Evolutionary conservation across 352 stramenopile genomes (phyloP), one percentile per base, ranked within the genome.

Genomic region (Globisporangium splendens): DNA sequence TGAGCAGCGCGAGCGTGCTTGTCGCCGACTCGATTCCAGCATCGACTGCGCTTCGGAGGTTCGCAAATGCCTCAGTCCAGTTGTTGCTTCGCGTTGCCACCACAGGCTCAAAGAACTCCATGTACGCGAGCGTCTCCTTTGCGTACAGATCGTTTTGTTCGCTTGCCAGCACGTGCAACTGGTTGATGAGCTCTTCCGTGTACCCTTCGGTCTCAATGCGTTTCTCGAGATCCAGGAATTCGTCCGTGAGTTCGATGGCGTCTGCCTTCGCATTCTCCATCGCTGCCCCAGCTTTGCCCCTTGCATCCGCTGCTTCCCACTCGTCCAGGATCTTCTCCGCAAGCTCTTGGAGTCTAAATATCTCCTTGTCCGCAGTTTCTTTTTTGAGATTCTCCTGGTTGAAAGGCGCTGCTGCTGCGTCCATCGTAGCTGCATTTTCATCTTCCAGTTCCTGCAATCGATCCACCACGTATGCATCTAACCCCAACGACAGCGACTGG

Each of bases 71-170:
- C 21, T 71, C 52, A 17, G 69, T 52, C 59, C 84, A 87, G 20
- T 76, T 65, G 15, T 70, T 17, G 11, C 50, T 49, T 51, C 57
- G 18, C 54, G 22, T 61, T 41, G 24, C 56, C 31, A 13, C 41
- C 14, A 58, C 59, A 0, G 76, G 70, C 28, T 88, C 77, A 56
- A 91, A 89, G 3, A 91, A 72, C 47, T 73, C 67, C 52, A 79
- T 70, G 59, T 76, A 86, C n/a, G 80, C 81, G 17, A 88, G 63
- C 33, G 71, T 71, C 43, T 84, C 81, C 39, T 79, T 63, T 8
- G 80, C 80, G 44, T 71, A 88, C 47, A 68, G 15, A 56, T 89
- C 78, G 24, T 71, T 50, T 6, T 61, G 46, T 3, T 71, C 59
- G 8, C 28, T 65, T 0, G 51, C 60, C 10, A 88, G 72, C 22